Conservation (phyloP, 2,329 filamentous ascomycete genomes). For the Fusarium redolens region DNA sequence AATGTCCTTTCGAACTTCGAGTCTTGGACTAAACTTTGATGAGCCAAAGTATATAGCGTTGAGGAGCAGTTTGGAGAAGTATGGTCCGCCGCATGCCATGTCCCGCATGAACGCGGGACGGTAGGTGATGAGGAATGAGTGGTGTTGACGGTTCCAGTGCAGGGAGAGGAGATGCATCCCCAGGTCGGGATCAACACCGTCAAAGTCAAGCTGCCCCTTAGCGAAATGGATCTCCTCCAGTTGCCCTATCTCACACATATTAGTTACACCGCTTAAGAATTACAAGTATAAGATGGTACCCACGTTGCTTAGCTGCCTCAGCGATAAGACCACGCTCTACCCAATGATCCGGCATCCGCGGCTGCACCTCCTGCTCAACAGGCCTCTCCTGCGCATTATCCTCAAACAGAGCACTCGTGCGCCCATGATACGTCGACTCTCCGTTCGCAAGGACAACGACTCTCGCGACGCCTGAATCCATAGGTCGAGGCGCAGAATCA, state of each 20-base stretch:
- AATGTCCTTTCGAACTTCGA: slow-evolving; percentile 57
- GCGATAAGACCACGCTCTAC: slow-evolving; percentile 55
- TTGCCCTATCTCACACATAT: slow-evolving; percentile 50
- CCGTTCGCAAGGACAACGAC: slow-evolving; percentile 55
- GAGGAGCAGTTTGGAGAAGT: slow-evolving; percentile 67
- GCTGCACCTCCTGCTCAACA: slow-evolving; percentile 40
- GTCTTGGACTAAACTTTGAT: slow-evolving; percentile 58
- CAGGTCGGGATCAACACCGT: slow-evolving; percentile 63
- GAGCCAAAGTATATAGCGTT: slow-evolving; percentile 63
- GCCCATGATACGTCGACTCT: slow-evolving; percentile 60
- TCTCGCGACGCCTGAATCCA: slow-evolving; percentile 46
- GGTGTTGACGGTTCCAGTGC: slow-evolving; percentile 66
- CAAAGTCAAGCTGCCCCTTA: slow-evolving; percentile 63
- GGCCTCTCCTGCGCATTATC: slow-evolving; percentile 36
- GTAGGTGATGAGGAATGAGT: slow-evolving; percentile 58
- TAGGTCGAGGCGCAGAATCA: not conserved
- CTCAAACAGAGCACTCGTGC: slow-evolving; percentile 61
- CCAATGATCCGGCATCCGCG: slow-evolving; percentile 52
- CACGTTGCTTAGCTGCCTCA: slow-evolving; percentile 37
- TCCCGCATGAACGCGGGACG: slow-evolving; percentile 64
- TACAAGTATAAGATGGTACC: slow-evolving; percentile 40
- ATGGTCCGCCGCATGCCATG: slow-evolving; percentile 65
- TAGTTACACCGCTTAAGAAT: not conserved
- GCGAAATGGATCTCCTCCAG: slow-evolving; percentile 61
- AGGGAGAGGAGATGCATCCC: slow-evolving; percentile 62